Evolutionary conservation across 257 asterid genomes (phyloP), one percentile per base, ranked within the genome.

Genomic region (Plantago elongata): DNA sequence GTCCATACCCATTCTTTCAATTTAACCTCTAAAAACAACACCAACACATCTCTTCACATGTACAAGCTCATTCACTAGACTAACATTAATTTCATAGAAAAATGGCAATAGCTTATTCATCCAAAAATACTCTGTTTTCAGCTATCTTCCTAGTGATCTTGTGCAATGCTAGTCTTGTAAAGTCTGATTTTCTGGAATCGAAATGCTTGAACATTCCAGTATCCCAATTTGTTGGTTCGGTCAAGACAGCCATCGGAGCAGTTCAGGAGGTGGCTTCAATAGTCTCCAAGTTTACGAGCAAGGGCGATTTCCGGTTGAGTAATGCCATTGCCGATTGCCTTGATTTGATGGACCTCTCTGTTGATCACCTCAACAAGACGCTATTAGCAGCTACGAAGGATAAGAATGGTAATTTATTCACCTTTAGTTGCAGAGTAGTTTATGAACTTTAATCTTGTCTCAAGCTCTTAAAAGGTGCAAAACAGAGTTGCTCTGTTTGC

Each of bases 261-360:
- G 52, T 84, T 40, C 64, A 62, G 55, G 64, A 76, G 44, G 84
- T 80, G 7, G 78, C 61, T 11, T 65, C 84, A 2, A 54, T 61
- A 2, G 84, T 84, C 62, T 69, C 87, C 16, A 66, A 59, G 46
- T 78, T 78, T 69, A 65, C 68, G 72, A 76, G 75, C 5, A 66
- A 6, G 0, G 83, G 79, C 9, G 77, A 78, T 65, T 78, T 76
- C 75, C 80, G 86, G 69, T 69, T 74, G n/a, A 71, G 75, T 3
- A 73, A 71, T 48, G 88, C 90, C 29, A 67, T 80, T 16, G 61
- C 86, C 22, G 84, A 84, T 13, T 87, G 95, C 71, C 89, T 80
- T 12, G 90, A 84, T 62, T 63, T 87, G 74, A 80, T 87, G 73
- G 93, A 84, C 64, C 73, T 77, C 8, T 87, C 95, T 0, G 68